Conservation (phyloP, 139 green algal species). For the Auxenochlorella protothecoides region DNA sequence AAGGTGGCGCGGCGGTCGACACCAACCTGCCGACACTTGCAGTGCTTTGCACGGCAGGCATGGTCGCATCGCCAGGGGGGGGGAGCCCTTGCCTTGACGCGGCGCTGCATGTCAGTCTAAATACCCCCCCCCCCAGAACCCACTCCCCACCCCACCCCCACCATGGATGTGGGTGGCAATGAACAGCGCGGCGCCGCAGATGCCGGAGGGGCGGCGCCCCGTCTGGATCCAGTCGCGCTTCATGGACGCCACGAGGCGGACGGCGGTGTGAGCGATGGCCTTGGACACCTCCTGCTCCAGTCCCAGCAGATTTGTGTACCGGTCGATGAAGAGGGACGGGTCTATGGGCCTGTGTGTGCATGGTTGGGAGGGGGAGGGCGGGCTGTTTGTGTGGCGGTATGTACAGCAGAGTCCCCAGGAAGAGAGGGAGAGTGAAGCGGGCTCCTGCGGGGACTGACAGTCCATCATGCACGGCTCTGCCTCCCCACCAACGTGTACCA, state of each 20-base stretch:
- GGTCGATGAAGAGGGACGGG: constrained; percentile 88
- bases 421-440: no score
- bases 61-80: neutral
- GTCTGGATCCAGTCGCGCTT: constrained; percentile 99
- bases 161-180: constrained; percentile 88
- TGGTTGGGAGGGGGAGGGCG: neutral
- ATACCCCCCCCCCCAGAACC: neutral
- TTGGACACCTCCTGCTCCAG: constrained; percentile 11
- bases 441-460: no score
- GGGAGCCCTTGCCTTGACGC: no score
- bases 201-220: constrained; percentile 70
- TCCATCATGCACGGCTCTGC: neutral
- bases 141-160: neutral
- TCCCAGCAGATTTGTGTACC: constrained; percentile 71
- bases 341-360: constrained; percentile 71
- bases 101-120: neutral
- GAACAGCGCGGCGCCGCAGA: constrained; percentile 93
- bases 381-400: neutral
- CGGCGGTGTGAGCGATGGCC: constrained; percentile 65
- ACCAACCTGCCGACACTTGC: no score
- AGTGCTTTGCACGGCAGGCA: no score
- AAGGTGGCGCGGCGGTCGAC: no score
- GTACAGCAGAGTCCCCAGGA: no score
- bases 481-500: neutral
- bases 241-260: constrained; percentile 88